Base-by-base conservation (phyloP, 768 basidiomycete species). In the Tylopilus plumbeoviolaceoides region DNA sequence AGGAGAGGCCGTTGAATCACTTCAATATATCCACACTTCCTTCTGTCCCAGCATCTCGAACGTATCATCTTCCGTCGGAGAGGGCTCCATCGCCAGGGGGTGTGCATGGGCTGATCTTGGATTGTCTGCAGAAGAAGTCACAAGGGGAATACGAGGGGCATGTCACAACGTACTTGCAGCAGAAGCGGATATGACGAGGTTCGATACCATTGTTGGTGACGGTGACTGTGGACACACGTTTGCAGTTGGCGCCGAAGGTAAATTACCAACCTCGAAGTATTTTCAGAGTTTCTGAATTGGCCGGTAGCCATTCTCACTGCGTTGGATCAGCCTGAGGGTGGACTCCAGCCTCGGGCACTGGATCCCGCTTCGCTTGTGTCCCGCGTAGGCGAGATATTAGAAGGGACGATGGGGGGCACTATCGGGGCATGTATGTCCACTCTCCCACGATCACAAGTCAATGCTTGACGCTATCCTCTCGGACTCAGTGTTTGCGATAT, bases 401-500 rank as follows among this genome's bases (percentile, higher is more conserved):
- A 38, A 38, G n/a, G 9, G 38, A 38, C 38, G 5, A 18, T 18
- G n/a, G n/a, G 38, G 83, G 70, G 81, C 31, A 81, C 81, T 1
- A 75, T 75, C 21, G 81, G 81, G 14, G 79, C 79, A 47, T 57
- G 81, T 64, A 46, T 21, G 76, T 76, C 35, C 63, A 71, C 36
- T 20, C 44, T 33, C 58, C 30, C 70, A 54, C 51, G 3, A 11
- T 35, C 39, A 2, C 4, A 27, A n/a, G 7, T 9, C 15, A 21
- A 42, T 51, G 1, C 12, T 73, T 78, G 27, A 70, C 15, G 17
- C 11, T 11, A 12, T 33, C 5, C 15, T 17, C 15, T 17, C 7
- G 33, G n/a, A n/a, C n/a, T 9, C 33, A 33, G 33, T 36, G 35
- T 36, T 17, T 7, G 35, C 71, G 0, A 75, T 78, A 40, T 78